phyloP scores from a whole-genome alignment of 129 eudicot genomes.

The Escallonia rubra region DNA sequence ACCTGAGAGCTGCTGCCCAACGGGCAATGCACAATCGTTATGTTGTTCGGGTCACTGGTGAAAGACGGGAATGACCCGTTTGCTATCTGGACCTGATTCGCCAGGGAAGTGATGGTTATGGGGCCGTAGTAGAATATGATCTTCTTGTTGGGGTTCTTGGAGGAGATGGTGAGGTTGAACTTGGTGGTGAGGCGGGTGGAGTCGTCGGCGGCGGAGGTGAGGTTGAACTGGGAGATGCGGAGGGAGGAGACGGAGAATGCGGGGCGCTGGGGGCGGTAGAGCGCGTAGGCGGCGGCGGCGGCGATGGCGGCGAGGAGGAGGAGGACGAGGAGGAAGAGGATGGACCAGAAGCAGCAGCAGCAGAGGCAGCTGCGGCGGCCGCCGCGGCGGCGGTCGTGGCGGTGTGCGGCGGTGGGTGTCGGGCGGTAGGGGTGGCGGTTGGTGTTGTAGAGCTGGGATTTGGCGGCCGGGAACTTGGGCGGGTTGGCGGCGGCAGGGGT shows the following conservation, averaged over 20 bases:
- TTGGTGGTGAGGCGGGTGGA: conserved; percentile 53
- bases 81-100: conserved; percentile 40
- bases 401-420: conserved; percentile 26
- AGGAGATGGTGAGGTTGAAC: conserved; percentile 70
- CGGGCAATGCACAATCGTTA: conserved; percentile 35
- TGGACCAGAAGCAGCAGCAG: conserved; percentile 64
- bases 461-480: conserved; percentile 30
- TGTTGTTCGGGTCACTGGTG: conserved; percentile 31
- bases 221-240: conserved; percentile 53
- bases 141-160: conserved; percentile 70
- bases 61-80: conserved; percentile 34
- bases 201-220: conserved; percentile 61
- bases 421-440: conserved; percentile 63
- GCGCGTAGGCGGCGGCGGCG: conserved; percentile 63
- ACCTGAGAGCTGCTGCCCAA: conserved; percentile 19
- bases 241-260: conserved; percentile 64
- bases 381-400: conserved; percentile 29
- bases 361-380: conserved; percentile 64
- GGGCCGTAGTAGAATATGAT: conserved; percentile 44
- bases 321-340: conserved; percentile 36
- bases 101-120: conserved; percentile 25
- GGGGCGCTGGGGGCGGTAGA: conserved; percentile 84
- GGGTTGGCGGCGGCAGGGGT: conserved; percentile 32
- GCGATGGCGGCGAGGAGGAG: conserved; percentile 66
- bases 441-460: conserved; percentile 48